Percentiles rank a stretch among this genome's conserved stretches.
Conservation (phyloP, 177 flowering plant genomes). For the Vitis hybrid region DNA sequence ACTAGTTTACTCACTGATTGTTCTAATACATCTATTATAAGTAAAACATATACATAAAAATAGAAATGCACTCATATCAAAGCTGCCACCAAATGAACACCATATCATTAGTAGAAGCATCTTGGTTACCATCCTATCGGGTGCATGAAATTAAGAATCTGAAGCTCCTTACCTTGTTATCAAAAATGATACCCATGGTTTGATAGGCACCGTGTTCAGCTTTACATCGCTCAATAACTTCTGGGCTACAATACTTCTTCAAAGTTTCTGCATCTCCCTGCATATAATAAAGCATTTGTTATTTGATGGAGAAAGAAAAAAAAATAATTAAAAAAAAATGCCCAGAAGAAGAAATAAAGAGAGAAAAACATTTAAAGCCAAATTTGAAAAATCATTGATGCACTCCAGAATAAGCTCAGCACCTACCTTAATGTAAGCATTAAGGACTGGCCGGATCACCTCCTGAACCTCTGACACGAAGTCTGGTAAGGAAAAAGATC, state of each 20-base stretch:
- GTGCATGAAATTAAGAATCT: too few relatives aligned
- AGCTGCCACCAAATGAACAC: too few relatives aligned
- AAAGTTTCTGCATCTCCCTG: slow-evolving; percentile 77
- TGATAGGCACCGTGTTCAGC: slow-evolving; percentile 69
- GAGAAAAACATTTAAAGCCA: neutral
- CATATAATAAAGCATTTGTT: slow-evolving; percentile 8
- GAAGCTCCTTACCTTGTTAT: slow-evolving; percentile 67
- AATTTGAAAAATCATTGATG: neutral
- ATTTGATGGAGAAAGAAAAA: slow-evolving; percentile 1
- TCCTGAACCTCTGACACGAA: slow-evolving; percentile 94
- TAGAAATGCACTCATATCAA: too few relatives aligned
- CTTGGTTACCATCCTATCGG: too few relatives aligned
- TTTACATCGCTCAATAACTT: slow-evolving; percentile 80
- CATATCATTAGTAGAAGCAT: too few relatives aligned
- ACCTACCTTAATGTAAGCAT: slow-evolving; percentile 77
- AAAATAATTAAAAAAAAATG: neutral
- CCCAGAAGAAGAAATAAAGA: neutral
- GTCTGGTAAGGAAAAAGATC: slow-evolving; percentile 84
- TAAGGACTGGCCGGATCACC: slow-evolving; percentile 68
- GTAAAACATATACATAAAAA: too few relatives aligned
- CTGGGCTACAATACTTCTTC: slow-evolving; percentile 72
- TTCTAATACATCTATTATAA: too few relatives aligned
- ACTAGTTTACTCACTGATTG: too few relatives aligned
- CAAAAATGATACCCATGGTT: slow-evolving; percentile 77
- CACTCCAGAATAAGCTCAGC: slow-evolving; percentile 6